Evolutionary conservation across 1,284 basidiomycete genomes (phyloP), one percentile per base, ranked within the genome.

Genomic region (Chondrostereum purpureum): DNA sequence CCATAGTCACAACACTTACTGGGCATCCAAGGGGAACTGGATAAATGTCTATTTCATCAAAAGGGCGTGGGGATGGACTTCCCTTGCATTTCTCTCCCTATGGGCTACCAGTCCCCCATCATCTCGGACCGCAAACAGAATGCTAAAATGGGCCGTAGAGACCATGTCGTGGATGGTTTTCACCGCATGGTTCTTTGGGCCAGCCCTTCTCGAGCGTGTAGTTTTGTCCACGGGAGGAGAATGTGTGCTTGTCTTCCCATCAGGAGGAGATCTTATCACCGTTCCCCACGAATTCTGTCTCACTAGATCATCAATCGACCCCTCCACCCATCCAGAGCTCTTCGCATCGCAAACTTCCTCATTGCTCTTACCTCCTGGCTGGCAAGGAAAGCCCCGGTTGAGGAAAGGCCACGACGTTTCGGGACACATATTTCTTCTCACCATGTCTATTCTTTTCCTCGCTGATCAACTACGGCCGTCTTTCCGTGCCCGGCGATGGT

Each of bases 111-210:
- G 75, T 51, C 73, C 78, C 2, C 58, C 67, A 3, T 54, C 60
- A 5, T 57, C 63, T 5, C 70, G 72, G 19, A 70, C 72, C 2
- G 49, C 49, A 6, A 56, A 67, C 39, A 66, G 79, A 33, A 50
- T 86, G 3, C 50, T 66, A 24, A 76, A 84, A 44, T 92, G 78
- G 70, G 50, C 70, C n/a, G 57, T 77, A 17, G 83, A 80, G 42
- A 89, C 87, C 5, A 58, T 65, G 16, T 69, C 78, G 37, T 95
- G 90, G 91, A 62, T 83, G 38, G 61, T 74, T 8, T 92, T 92
- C 68, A 84, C 90, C 2, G 72, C 72, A 44, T 96, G 92, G 92
- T 95, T 94, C 72, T 93, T 96, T 56, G 93, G 94, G 0, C 89
- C 92, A 3, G 75, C 88, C 0, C 64, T 98, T 39, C 63, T 91